A percentile compares a stretch with the other conserved stretches of the same genome.
These are phyloP conservation scores for Suhomyces vadensis DNA, from an alignment of 805 yeast genomes.

Conservation along the genomic window DNA sequence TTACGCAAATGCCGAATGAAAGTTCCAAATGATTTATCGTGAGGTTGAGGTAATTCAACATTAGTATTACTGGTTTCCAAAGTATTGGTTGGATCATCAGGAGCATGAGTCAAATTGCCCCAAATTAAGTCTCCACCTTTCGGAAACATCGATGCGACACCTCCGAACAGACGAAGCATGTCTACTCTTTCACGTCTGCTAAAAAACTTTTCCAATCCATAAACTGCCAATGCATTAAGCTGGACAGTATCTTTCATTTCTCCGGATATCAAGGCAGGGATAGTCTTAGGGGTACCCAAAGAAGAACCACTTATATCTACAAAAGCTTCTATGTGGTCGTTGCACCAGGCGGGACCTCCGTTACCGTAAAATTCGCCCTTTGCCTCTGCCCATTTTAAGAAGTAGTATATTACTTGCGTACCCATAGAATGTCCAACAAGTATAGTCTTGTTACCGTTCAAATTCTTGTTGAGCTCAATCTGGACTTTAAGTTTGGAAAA, in stretches of 20 bases:
- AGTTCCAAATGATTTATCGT: constrained; percentile 15
- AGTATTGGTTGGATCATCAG: constrained; percentile 60
- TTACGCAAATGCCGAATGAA: constrained; percentile 12
- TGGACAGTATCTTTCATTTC: constrained; percentile 98
- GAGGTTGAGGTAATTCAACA: constrained; percentile 21
- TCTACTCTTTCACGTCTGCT: constrained; percentile 86
- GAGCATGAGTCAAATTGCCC: constrained; percentile 71
- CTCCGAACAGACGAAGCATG: constrained; percentile 86
- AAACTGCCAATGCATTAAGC: constrained; percentile 86
- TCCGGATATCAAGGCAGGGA: constrained; percentile 90
- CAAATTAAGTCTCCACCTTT: constrained; percentile 91
- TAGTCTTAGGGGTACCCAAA: constrained; percentile 92
- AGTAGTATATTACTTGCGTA: constrained; percentile 81
- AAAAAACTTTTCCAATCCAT: constrained; percentile 92
- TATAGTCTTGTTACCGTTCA: constrained; percentile 67
- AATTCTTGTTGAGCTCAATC: constrained; percentile 59
- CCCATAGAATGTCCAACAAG: constrained; percentile 97
- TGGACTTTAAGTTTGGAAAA: constrained; percentile 73
- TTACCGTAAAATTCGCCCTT: constrained; percentile 77
- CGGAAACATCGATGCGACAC: constrained; percentile 92
- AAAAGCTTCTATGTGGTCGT: constrained; percentile 75
- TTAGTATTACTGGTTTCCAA: constrained; percentile 19
- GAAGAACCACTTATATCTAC: constrained; percentile 89
- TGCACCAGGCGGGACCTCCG: constrained; percentile 90
- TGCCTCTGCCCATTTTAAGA: constrained; percentile 96